Percentiles rank a stretch among this genome's conserved stretches.
Conservation (phyloP, 2,329 filamentous ascomycete genomes). For the Dothistroma septosporum region DNA sequence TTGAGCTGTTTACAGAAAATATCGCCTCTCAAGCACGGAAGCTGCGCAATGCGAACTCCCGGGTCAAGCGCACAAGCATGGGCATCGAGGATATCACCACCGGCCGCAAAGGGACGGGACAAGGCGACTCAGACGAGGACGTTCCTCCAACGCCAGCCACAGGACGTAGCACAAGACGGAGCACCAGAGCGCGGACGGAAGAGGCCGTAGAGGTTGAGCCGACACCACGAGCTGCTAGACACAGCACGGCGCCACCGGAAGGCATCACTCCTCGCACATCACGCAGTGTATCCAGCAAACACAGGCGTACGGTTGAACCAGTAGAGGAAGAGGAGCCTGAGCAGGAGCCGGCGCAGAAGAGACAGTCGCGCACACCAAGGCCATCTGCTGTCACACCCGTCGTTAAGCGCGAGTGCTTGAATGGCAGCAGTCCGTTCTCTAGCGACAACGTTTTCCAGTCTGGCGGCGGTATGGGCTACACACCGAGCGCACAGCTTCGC, state of each 20-base stretch:
- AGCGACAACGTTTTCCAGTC: slow-evolving; percentile 86
- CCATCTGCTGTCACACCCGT: slow-evolving; percentile 25
- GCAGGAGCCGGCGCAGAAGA: slow-evolving; percentile 42
- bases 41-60: slow-evolving; percentile 68
- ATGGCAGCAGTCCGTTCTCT: slow-evolving; percentile 65
- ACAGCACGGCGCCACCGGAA: slow-evolving; percentile 34
- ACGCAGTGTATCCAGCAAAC: slow-evolving; percentile 40
- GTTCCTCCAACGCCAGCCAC: slow-evolving; percentile 41
- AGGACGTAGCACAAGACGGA: slow-evolving; percentile 28
- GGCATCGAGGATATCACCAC: slow-evolving; percentile 69
- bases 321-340: slow-evolving; percentile 38
- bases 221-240: slow-evolving; percentile 28
- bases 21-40: slow-evolving; percentile 74
- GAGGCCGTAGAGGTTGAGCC: slow-evolving; percentile 33
- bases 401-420: slow-evolving; percentile 38
- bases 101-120: slow-evolving; percentile 52
- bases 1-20: slow-evolving; percentile 76
- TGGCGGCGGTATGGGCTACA: slow-evolving; percentile 24
- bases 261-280: slow-evolving; percentile 26
- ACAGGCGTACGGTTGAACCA: slow-evolving; percentile 38
- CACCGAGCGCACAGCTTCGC: slow-evolving; percentile 17
- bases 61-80: slow-evolving; percentile 78
- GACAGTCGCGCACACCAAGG: slow-evolving; percentile 14
- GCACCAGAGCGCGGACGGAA: slow-evolving; percentile 37
- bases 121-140: slow-evolving; percentile 52